Conservation (phyloP, 2,329 filamentous ascomycete species). For the Penicillium carneum region DNA sequence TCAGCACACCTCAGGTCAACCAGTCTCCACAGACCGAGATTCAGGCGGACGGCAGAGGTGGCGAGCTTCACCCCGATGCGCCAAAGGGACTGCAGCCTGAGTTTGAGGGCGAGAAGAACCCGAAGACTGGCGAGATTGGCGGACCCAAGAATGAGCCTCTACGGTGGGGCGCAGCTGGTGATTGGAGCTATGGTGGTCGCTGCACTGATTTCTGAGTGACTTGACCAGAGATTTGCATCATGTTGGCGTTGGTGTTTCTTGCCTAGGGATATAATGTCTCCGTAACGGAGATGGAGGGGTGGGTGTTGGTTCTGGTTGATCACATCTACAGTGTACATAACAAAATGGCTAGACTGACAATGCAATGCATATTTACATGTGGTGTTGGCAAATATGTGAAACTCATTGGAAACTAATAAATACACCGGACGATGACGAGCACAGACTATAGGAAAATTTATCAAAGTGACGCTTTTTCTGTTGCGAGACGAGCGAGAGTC, state of each 20-base stretch:
- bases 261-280: conserved; percentile 4
- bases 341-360: neutral
- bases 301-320: neutral
- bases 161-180: conserved; percentile 77
- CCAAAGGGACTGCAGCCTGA: conserved; percentile 82
- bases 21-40: conserved; percentile 59
- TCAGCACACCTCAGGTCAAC: conserved; percentile 69
- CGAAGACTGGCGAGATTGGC: conserved; percentile 91
- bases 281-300: neutral
- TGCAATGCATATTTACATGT: neutral
- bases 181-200: conserved; percentile 94
- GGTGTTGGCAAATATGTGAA: neutral
- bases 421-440: neutral
- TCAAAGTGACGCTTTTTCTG: conserved; percentile 21
- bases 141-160: conserved; percentile 97
- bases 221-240: conserved; percentile 28
- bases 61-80: conserved; percentile 73
- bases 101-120: conserved; percentile 91
- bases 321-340: conserved; percentile 14
- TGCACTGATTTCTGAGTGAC: conserved; percentile 81
- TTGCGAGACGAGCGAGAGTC: conserved; percentile 50
- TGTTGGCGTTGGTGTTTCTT: conserved; percentile 33
- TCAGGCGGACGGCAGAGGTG: conserved; percentile 65
- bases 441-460: neutral
- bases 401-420: neutral